Percentiles rank a stretch among this genome's conserved stretches.
These are phyloP conservation scores for Lasiodiplodia theobromae DNA, from an alignment of 2,329 filamentous ascomycete species.

Conservation along the genomic window DNA sequence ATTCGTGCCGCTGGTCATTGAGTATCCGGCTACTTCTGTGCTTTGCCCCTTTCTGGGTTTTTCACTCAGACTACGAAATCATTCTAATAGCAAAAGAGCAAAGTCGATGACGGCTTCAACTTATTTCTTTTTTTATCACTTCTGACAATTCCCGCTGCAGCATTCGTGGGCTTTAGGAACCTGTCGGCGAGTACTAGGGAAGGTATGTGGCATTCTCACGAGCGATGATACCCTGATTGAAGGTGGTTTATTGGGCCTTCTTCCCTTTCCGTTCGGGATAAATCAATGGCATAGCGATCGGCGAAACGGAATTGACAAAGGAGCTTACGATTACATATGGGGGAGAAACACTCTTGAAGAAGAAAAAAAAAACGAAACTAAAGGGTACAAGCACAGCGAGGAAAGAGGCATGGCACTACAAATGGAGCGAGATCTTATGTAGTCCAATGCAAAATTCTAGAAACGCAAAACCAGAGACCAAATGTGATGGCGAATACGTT, in stretches of 20 bases:
- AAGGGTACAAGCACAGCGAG: not conserved
- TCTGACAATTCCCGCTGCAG: not conserved
- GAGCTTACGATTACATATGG: not conserved
- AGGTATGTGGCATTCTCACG: not conserved
- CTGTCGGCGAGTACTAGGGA: not conserved
- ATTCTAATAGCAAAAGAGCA: not conserved
- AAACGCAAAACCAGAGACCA: not conserved
- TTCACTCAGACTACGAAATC: not conserved
- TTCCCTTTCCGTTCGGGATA: not conserved
- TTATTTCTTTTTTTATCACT: not conserved
- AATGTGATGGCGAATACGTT: not conserved
- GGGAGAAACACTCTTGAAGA: not conserved
- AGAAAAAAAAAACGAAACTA: not conserved
- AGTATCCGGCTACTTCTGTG: not conserved
- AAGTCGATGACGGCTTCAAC: not conserved
- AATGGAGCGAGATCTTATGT: not conserved
- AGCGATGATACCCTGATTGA: not conserved
- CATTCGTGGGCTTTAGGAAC: not conserved
- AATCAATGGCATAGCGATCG: not conserved
- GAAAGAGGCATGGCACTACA: not conserved
- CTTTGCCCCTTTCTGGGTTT: not conserved
- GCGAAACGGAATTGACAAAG: slow-evolving; percentile 3
- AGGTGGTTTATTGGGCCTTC: not conserved
- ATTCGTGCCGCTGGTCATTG: not conserved
- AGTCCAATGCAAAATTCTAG: not conserved